Conservation (phyloP, 1,139 yeast genomes). For the Candida sojae region DNA sequence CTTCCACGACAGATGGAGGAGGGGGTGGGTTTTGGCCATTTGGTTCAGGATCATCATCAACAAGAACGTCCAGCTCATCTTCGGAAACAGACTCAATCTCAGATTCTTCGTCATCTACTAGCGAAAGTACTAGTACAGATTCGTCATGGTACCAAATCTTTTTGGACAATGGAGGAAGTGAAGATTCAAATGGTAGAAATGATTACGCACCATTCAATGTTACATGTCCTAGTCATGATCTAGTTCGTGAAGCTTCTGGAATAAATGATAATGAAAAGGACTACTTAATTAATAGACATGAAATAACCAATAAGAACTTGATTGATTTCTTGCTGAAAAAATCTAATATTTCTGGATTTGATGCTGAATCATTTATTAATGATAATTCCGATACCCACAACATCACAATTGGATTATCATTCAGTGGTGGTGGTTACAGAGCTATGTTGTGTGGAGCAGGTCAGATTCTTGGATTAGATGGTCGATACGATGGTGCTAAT, state of each 20-base stretch:
- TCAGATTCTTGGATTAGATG: constrained; percentile 37
- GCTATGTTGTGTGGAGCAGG: constrained; percentile 51
- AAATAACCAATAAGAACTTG: constrained; percentile 30
- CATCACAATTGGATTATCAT: constrained; percentile 43
- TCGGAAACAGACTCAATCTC: background rate
- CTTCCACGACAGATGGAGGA: constrained; percentile 6
- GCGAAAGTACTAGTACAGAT: background rate
- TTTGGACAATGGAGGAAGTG: background rate
- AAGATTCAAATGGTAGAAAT: constrained; percentile 14
- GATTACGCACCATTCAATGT: constrained; percentile 29
- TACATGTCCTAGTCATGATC: constrained; percentile 23
- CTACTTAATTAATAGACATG: background rate
- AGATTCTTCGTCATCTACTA: background rate
- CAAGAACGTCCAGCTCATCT: background rate
- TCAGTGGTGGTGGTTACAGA: constrained; percentile 50
- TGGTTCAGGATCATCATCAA: background rate
- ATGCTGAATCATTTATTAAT: constrained; percentile 32
- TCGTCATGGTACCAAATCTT: constrained; percentile 3
- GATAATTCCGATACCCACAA: constrained; percentile 27
- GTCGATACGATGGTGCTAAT: constrained; percentile 27
- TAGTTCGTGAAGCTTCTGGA: background rate
- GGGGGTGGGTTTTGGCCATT: constrained; percentile 2
- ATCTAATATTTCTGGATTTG: constrained; percentile 37
- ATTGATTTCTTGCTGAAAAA: constrained; percentile 29
- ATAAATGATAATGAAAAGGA: constrained; percentile 2